These are phyloP conservation scores for Rhynchosporium secalis DNA, from an alignment of 2,329 filamentous ascomycete species.

Conservation along the genomic window DNA sequence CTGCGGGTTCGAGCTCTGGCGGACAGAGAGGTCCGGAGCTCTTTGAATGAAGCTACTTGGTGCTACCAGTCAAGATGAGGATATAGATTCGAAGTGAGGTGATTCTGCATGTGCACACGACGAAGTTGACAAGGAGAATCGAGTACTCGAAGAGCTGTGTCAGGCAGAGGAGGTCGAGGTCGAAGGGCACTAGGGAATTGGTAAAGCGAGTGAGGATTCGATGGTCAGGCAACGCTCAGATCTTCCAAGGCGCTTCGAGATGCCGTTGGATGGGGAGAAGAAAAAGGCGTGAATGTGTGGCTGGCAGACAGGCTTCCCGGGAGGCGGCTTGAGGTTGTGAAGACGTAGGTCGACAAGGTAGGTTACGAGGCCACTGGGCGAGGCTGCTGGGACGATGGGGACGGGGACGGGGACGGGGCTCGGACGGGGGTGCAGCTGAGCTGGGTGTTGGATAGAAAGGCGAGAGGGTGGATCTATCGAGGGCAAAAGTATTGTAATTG, in stretches of 20 bases:
- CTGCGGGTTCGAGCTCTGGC: constrained; percentile 24
- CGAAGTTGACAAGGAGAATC: constrained; percentile 14
- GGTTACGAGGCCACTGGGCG: constrained; percentile 18
- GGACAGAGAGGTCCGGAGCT: constrained; percentile 20
- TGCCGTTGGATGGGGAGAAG: constrained; percentile 9
- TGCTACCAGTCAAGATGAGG: constrained; percentile 41
- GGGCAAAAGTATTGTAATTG: constrained; percentile 30
- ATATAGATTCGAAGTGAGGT: constrained; percentile 39
- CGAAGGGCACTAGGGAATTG: constrained; percentile 18
- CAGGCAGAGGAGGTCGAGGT: constrained; percentile 8
- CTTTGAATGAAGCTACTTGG: constrained; percentile 18
- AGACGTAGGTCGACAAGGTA: constrained; percentile 13
- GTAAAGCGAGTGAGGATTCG: constrained; percentile 17
- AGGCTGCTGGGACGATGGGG: constrained; percentile 20
- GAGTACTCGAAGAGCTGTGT: constrained; percentile 17
- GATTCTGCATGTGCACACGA: constrained; percentile 42
- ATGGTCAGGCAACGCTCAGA: constrained; percentile 1
- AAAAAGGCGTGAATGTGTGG: constrained; percentile 29
- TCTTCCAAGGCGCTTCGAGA: not conserved
- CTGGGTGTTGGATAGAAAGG: constrained; percentile 6
- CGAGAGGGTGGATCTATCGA: constrained; percentile 25
- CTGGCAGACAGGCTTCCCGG: constrained; percentile 29
- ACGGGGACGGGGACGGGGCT: constrained; percentile 5
- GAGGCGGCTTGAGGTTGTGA: constrained; percentile 23
- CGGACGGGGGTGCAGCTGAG: not conserved